Conservation (phyloP, 768 basidiomycete species). For the Fomitopsis pulvina region DNA sequence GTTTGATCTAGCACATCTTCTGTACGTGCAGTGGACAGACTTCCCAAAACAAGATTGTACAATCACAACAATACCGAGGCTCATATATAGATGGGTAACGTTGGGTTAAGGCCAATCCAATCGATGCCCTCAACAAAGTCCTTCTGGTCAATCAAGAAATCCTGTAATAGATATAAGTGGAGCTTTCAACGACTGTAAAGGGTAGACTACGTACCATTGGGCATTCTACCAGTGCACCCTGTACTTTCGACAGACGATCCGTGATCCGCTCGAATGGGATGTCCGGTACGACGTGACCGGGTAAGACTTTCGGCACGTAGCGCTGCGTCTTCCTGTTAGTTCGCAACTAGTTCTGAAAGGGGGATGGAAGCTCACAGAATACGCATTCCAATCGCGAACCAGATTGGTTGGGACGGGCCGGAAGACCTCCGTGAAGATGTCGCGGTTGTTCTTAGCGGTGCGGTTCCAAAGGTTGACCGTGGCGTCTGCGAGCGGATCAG, state of each 20-base stretch:
- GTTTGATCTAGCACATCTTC: too few relatives aligned
- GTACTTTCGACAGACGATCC: constrained; percentile 60
- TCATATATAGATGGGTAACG: constrained; percentile 75
- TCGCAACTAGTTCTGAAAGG: too few relatives aligned
- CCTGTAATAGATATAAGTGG: constrained; percentile 31
- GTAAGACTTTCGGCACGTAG: constrained; percentile 70
- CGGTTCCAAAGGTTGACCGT: constrained; percentile 54
- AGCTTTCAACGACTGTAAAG: constrained; percentile 2
- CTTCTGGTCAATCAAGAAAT: constrained; percentile 80
- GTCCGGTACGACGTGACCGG: constrained; percentile 73
- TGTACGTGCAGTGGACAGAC: too few relatives aligned
- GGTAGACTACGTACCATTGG: constrained; percentile 45
- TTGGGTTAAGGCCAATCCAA: constrained; percentile 71
- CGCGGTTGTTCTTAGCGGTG: constrained; percentile 75
- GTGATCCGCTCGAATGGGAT: constrained; percentile 68
- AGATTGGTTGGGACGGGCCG: constrained; percentile 81
- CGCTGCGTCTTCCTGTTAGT: neutral
- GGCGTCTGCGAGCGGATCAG: constrained; percentile 68
- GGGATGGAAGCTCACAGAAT: constrained; percentile 68
- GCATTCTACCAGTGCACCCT: constrained; percentile 68
- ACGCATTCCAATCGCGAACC: constrained; percentile 71
- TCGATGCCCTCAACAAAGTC: constrained; percentile 63
- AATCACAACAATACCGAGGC: neutral
- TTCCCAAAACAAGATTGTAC: too few relatives aligned
- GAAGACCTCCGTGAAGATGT: constrained; percentile 84